Evolutionary conservation across 2,329 filamentous ascomycete genomes (phyloP), one percentile per base, ranked within the genome.

Genomic region (Aureobasidium sp.): DNA sequence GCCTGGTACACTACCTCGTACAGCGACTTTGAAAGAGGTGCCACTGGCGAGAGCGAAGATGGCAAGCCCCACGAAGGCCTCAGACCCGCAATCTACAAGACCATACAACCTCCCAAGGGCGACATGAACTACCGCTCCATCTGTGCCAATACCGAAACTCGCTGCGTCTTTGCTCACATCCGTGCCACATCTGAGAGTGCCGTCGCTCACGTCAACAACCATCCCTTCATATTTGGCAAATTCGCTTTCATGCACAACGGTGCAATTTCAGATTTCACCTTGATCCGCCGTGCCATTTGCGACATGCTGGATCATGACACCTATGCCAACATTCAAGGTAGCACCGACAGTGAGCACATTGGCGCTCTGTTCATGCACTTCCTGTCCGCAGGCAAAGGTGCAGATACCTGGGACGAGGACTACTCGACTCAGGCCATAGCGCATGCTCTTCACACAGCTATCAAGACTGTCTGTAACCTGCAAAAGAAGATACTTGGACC

Each of bases 171-270:
- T 48, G 80, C 79, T 0, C 81, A 83, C 66, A 82, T 83, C 62
- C 76, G 81, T 9, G 80, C 80, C 10, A 77, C 76, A 3, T 79
- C 75, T 7, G 78, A 76, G 0, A 78, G 75, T 6, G 72, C 77
- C 1, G 78, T 82, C 30, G 75, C 78, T 2, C 73, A 75, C 16
- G 77, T 80, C 25, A 83, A 83, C 69, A 80, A 78, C 48, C 81
- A 83, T 63, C 81, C 81, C 5, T 83, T 83, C 67, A 74, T 78
- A 34, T 83, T 83, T 58, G 81, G 81, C 15, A 72, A 80, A 41
- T 79, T 82, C 64, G 73, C 74, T 9, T 79, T 83, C 67, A 83
- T 83, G 81, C 81, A 83, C 72, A 83, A 83, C 66, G 81, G 81
- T 2, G 76, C 76, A 16, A 74, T 82, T 37, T 75, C 75, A 11